Base-by-base conservation (phyloP, 495 filamentous ascomycete species). In the Tetracladium marchalianum region DNA sequence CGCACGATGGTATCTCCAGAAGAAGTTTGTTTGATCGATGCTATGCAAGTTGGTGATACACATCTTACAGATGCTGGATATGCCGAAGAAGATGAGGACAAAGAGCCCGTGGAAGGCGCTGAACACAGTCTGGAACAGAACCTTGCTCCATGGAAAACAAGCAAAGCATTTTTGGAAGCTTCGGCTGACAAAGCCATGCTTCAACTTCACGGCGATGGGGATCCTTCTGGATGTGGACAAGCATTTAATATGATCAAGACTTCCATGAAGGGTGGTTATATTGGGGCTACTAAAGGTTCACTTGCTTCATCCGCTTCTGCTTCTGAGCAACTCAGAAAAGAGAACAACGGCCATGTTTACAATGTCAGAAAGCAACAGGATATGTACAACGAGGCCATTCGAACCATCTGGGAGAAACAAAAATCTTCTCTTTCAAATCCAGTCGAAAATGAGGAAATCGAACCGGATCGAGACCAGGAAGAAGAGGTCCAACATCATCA, bases 231-330 rank as follows among this genome's bases (percentile, higher is more conserved):
- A 10, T 84, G 87, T 53, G 92, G 92, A 2, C 81, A 94, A 46
- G 92, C 86, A 2, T 90, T 96, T 68, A 95, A 83, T 60, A 95
- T 96, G 61, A 83, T 99, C 53, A 85, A 89, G 56, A 95, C 87
- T 0, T 93, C 86, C 11, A 99, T 99, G 92, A 99, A 99, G 62
- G 92, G 92, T 39, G 92, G 92, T 2, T 99, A 92, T 66, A 86
- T 93, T 55, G 84, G 88, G 27, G 73, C 87, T 47, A 85, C 90
- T 9, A 87, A 95, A 55, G 90, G 87, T 53, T 84, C 87, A 2
- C 76, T 84, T 34, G 87, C 93, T 40, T 93, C 87, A 48, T 77
- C 94, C 34, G 84, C 86, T 44, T 71, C 73, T 45, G 71, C 71
- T 39, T 73, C 73, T 24, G 71, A 73, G 49, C 62, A 84, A 50